A percentile compares a stretch with the other conserved stretches of the same genome.
Conservation (phyloP, 2,329 filamentous ascomycete species). For the Claviceps lovelessii region DNA sequence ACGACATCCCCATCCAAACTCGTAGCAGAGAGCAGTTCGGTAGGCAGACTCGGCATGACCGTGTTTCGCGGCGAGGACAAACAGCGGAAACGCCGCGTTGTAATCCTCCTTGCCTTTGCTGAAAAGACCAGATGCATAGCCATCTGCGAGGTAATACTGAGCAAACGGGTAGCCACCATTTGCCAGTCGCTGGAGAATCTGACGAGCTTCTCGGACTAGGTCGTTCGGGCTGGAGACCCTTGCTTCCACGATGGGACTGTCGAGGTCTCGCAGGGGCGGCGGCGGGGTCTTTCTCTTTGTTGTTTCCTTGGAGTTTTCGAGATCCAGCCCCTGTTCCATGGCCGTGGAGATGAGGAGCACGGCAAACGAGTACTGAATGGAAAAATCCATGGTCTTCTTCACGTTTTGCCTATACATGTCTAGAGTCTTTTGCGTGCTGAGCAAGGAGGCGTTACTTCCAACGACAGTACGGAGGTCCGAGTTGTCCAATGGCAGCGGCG, state of each 20-base stretch:
- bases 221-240: constrained; percentile 44
- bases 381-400: constrained; percentile 86
- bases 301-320: constrained; percentile 27
- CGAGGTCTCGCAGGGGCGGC: constrained; percentile 29
- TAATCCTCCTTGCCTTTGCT: constrained; percentile 89
- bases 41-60: constrained; percentile 94
- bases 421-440: constrained; percentile 84
- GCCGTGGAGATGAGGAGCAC: constrained; percentile 86
- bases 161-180: constrained; percentile 90
- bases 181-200: constrained; percentile 72
- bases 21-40: constrained; percentile 84
- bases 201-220: constrained; percentile 72
- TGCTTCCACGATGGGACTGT: constrained; percentile 31
- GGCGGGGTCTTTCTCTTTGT: constrained; percentile 31
- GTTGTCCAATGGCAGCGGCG: constrained; percentile 63
- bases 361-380: constrained; percentile 91
- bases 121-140: constrained; percentile 86
- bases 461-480: constrained; percentile 63
- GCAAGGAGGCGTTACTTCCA: constrained; percentile 77
- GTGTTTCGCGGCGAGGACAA: constrained; percentile 87
- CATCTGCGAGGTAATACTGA: constrained; percentile 93
- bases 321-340: constrained; percentile 54
- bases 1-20: constrained; percentile 93
- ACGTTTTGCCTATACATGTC: constrained; percentile 97
- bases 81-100: constrained; percentile 81